phyloP scores from a whole-genome alignment of 2,329 filamentous ascomycete species.

The Neonectria faginata region DNA sequence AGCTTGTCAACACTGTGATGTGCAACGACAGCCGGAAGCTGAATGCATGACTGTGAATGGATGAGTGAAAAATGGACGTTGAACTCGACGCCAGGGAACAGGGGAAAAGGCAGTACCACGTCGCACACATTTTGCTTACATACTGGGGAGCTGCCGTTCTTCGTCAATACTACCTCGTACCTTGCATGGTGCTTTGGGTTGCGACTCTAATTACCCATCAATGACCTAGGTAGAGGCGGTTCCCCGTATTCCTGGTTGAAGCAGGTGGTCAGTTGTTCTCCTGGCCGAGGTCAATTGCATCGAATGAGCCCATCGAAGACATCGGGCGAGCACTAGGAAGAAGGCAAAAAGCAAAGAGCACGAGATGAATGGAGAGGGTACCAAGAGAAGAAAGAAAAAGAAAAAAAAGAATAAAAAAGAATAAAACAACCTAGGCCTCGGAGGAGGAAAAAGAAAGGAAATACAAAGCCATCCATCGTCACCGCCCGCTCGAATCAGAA shows the following conservation, averaged over 20 bases:
- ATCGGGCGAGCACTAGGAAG: not conserved
- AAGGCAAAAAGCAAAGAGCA: not conserved
- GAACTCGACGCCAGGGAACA: constrained; percentile 7
- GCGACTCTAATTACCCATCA: not conserved
- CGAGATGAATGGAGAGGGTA: constrained; percentile 2
- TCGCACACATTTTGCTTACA: not conserved
- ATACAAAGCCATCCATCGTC: constrained; percentile 21
- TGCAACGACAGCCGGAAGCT: not conserved
- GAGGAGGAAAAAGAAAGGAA: constrained; percentile 17
- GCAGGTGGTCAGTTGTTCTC: not conserved
- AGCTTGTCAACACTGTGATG: not conserved
- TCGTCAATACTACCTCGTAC: not conserved
- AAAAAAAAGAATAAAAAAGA: no score
- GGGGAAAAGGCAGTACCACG: constrained; percentile 1
- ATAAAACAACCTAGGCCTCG: constrained; percentile 2
- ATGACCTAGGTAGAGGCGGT: not conserved
- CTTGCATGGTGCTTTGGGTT: not conserved
- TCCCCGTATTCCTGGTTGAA: not conserved
- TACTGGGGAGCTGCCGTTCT: not conserved
- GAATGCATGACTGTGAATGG: constrained; percentile 7
- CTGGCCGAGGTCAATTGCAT: not conserved
- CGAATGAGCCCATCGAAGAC: constrained; percentile 10
- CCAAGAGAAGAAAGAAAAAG: constrained; percentile 8
- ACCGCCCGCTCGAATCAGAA: constrained; percentile 31
- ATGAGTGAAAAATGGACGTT: constrained; percentile 9